Evolutionary conservation across 495 filamentous ascomycete species (phyloP), one percentile per base, ranked within the genome.

Genomic region (Trichoderma virens): DNA sequence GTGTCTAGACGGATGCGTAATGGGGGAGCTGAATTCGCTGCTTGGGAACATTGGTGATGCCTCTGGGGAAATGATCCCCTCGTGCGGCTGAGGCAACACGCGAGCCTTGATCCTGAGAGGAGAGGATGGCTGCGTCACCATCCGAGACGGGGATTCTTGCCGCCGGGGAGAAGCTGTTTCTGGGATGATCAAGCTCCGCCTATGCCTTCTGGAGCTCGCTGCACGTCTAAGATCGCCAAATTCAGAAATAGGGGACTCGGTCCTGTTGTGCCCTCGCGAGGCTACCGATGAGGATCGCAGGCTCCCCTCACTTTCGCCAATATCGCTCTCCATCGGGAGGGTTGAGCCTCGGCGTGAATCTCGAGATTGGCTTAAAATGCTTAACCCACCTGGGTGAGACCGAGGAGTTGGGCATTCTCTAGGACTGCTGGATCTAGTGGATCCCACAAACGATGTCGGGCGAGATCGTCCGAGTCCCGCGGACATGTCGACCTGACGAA

Each of bases 191-290:
- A 96, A 76, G 70, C 92, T 96, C 71, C 86, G 85, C 41, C 94
- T 88, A 63, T 96, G 85, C 62, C 94, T 90, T 32, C 85, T 78
- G 6, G 87, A 85, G 70, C 88, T 89, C 23, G 87, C 80, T 64
- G 88, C 82, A 59, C 88, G 79, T 41, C 82, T 81, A 30, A 97
- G 76, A 66, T 88, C 87, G 45, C 88, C 74, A 69, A 83, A 83
- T 64, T 97, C 94, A 28, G 93, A 96, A 64, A 88, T 87, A 7
- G 94, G 94, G 9, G 95, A 98, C 66, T 97, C 92, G 5, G 90
- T 93, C 65, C 90, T 84, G 64, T 81, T 77, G 1, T 81, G 75
- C 35, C 76, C 82, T 20, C 87, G 81, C 0, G 90, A 84, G 64
- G 91, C 80, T 20, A 86, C 76, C n/a, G 90, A 90, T 1, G 90